Conservation (phyloP, 2,329 filamentous ascomycete species). For the Claviceps maximensis region DNA sequence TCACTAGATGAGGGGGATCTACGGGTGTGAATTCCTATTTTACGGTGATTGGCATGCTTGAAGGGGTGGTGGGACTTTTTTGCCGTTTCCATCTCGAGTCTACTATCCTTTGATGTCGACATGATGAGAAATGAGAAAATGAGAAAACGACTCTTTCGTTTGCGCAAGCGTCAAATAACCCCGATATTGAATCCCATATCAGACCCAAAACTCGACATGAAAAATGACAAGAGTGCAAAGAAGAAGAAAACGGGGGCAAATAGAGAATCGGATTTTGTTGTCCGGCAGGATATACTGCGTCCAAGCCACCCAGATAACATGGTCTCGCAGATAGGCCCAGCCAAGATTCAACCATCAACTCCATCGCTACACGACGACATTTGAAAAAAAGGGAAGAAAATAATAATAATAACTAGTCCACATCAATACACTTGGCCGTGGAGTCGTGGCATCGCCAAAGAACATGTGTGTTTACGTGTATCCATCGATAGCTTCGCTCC, state of each 20-base stretch:
- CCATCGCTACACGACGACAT: slow-evolving; percentile 8
- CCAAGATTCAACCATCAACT: slow-evolving; percentile 6
- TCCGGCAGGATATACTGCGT: neutral
- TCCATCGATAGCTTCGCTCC: neutral
- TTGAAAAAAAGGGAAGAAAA: neutral
- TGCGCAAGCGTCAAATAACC: no score
- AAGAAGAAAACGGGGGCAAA: neutral
- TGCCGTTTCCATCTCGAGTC: no score
- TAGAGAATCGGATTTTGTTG: no score
- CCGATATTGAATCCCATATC: no score
- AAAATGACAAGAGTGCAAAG: neutral
- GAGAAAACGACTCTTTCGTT: no score
- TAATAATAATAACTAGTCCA: neutral
- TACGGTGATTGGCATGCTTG: no score
- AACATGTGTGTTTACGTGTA: neutral
- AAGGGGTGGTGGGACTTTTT: no score
- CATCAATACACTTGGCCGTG: slow-evolving; percentile 5
- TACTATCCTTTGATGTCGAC: no score
- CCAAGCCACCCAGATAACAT: neutral
- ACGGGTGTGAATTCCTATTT: no score
- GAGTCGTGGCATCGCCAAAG: slow-evolving; percentile 5
- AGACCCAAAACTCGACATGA: neutral
- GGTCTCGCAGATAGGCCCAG: neutral
- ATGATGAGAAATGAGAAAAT: no score
- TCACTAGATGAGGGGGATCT: no score